Conservation (phyloP, 2,329 filamentous ascomycete species). For the Clarireedia hainanense region DNA sequence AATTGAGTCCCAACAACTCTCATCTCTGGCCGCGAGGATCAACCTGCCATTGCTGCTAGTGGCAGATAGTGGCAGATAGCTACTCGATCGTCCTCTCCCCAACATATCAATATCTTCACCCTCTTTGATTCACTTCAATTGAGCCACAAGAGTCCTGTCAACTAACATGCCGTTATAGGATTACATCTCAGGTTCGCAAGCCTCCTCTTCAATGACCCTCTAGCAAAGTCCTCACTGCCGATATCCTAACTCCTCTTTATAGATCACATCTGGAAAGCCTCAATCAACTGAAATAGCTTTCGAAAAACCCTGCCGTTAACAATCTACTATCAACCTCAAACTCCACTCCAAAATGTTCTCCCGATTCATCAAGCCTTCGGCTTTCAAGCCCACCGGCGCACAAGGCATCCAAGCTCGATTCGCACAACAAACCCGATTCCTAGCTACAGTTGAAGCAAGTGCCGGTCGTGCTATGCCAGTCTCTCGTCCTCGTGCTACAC, state of each 20-base stretch:
- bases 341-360: conserved; percentile 47
- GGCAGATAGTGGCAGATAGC: neutral
- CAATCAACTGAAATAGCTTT: conserved; percentile 31
- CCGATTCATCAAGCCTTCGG: conserved; percentile 48
- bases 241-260: conserved; percentile 15
- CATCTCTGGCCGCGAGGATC: neutral
- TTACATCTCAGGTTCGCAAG: conserved; percentile 61
- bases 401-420: conserved; percentile 23
- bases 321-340: conserved; percentile 17
- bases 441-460: conserved; percentile 62
- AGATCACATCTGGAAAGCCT: conserved; percentile 39
- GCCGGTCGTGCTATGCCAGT: conserved; percentile 61
- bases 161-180: conserved; percentile 47
- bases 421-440: conserved; percentile 38
- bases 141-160: conserved; percentile 11
- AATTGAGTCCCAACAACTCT: neutral
- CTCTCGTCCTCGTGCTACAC: conserved; percentile 51
- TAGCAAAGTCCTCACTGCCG: conserved; percentile 18
- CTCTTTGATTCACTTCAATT: neutral
- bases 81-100: neutral
- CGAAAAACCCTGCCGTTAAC: conserved; percentile 12
- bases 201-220: neutral
- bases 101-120: too few species aligned
- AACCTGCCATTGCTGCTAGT: neutral
- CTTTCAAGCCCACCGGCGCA: conserved; percentile 30